Evolutionary conservation across 2,329 filamentous ascomycete species (phyloP), one percentile per base, ranked within the genome.

Genomic region (Emergomyces africanus): DNA sequence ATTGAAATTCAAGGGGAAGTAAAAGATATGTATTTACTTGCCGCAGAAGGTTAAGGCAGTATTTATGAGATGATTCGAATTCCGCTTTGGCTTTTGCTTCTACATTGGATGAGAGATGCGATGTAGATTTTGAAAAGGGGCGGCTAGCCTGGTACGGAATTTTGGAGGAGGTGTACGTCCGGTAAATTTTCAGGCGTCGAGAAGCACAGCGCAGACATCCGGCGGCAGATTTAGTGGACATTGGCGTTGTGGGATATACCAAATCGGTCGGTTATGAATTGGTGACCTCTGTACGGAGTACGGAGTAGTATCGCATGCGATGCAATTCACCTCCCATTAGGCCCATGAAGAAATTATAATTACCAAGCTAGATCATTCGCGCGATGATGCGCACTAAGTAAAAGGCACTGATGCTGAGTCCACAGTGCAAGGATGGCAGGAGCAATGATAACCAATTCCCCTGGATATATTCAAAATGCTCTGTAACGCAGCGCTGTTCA

Each of bases 41-140:
- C 81, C 74, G 74, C 59, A 86, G 74, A 48, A 85, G 75, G 63
- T 79, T 75, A n/a, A 79, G 70, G 67, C 83, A 86, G 69, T 85
- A 85, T 62, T 71, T 72, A 60, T 79, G 75, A 12, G 83, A 81
- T 54, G 78, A 75, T 64, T 78, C 70, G 48, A 84, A 71, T 68
- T 84, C 81, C 53, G 72, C 71, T 57, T 72, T 68, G n/a, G 75
- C 64, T 59, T 65, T 63, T 37, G 65, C 62, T 60, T 59, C 60
- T 49, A 61, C 44, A 59, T 60, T 51, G 6, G 54, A 49, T 10
- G 59, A 55, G 12, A 50, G 23, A 23, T 10, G 25, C 28, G 61
- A 28, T 4, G 57, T 44, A 48, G 67, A 66, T 46, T 56, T 61
- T 59, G 64, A 68, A 64, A 73, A 68, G n/a, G 61, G 56, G 59